Base-by-base conservation (phyloP, 2,329 filamentous ascomycete species). In the Ascochyta viciae-villosae region DNA sequence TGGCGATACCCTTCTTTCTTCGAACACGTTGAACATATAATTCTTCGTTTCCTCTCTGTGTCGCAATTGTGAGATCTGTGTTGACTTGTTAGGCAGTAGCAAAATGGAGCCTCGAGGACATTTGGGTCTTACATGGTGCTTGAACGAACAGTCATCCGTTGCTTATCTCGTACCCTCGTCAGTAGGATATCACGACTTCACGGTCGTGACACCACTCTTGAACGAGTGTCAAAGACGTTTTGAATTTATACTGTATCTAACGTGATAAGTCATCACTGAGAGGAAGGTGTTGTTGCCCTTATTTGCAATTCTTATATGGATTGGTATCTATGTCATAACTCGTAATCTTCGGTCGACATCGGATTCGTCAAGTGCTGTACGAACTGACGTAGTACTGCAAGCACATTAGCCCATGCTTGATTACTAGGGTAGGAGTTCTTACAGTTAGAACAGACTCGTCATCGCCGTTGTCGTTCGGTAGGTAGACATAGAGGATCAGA, bases 401-500 rank as follows among this genome's bases (percentile, higher is more conserved):
- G 6, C 10, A 8, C 23, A n/a, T 42, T 9, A 41, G 33, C 8
- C 13, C n/a, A 2, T 35, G 26, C 33, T 31, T 26, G 9, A 26
- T 8, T 15, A 2, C 29, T 22, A 13, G 16, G 4, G 9, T 35
- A 9, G n/a, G 13, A 16, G 23, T 16, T 64, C 65, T 75, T 77
- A 91, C 89, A 41, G 91, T 94, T 52, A 95, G 80, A 27, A 93
- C 89, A 2, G 88, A 89, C 66, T 91, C 88, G 23, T 90, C 88
- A 1, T 83, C 83, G 2, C 82, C 82, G 67, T 88, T 87, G 54
- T 92, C 89, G 48, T 88, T 87, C 64, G 88, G 83, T 29, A 95
- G 82, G 66, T 92, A 95, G 3, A 95, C 91, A 70, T 95, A 95
- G 24, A 95, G 79, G 37, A 95, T 91, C 60, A 96, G 75, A 2